phyloP scores from a whole-genome alignment of 2,329 filamentous ascomycete species.

The Diaporthe helianthi region DNA sequence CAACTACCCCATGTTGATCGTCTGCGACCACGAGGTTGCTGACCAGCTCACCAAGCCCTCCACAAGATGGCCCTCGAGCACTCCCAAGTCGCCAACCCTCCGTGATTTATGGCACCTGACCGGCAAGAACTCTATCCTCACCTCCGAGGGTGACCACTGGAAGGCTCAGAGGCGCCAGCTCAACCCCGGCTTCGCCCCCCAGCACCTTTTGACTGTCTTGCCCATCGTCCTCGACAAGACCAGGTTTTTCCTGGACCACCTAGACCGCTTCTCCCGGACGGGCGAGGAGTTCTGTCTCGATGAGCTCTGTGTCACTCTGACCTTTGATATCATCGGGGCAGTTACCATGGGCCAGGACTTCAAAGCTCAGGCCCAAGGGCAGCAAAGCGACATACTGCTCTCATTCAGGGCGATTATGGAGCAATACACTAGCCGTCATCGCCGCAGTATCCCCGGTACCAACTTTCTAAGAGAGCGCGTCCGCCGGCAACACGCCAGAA shows the following conservation, averaged over 20 bases:
- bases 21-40: slow-evolving; percentile 45
- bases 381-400: slow-evolving; percentile 29
- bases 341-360: slow-evolving; percentile 32
- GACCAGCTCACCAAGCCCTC: slow-evolving; percentile 47
- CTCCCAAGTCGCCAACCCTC: slow-evolving; percentile 44
- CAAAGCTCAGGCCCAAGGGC: slow-evolving; percentile 24
- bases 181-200: slow-evolving; percentile 48
- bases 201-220: slow-evolving; percentile 47
- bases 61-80: slow-evolving; percentile 43
- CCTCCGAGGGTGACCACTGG: slow-evolving; percentile 41
- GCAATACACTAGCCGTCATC: not conserved
- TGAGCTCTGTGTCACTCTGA: slow-evolving; percentile 42
- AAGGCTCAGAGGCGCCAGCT: slow-evolving; percentile 45
- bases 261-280: slow-evolving; percentile 41
- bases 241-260: slow-evolving; percentile 40
- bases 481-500: slow-evolving; percentile 6
- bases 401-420: slow-evolving; percentile 25
- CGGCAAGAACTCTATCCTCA: slow-evolving; percentile 38
- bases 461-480: slow-evolving; percentile 17
- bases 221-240: slow-evolving; percentile 47
- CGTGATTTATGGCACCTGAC: slow-evolving; percentile 39
- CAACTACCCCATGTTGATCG: slow-evolving; percentile 42
- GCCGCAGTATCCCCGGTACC: not conserved
- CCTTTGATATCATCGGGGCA: slow-evolving; percentile 48
- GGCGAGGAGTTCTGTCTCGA: slow-evolving; percentile 42